These are phyloP conservation scores for Myriosclerotinia curreyana DNA, from an alignment of 2,329 filamentous ascomycete genomes.

Conservation along the genomic window DNA sequence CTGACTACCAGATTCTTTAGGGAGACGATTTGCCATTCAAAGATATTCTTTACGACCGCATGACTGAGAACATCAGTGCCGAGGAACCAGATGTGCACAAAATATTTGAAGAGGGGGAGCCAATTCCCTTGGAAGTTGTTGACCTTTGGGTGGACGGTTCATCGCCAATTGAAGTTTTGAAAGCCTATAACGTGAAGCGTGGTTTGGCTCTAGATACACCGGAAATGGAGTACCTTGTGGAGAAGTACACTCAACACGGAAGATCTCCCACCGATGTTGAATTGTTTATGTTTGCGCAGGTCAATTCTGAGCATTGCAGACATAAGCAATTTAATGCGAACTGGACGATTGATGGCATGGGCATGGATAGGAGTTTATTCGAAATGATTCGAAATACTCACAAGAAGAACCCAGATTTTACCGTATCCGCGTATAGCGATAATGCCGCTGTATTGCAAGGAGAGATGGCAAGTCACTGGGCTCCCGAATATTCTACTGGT, in stretches of 20 bases:
- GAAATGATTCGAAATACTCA: slow-evolving; percentile 97
- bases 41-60: slow-evolving; percentile 83
- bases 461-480: slow-evolving; percentile 73
- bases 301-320: slow-evolving; percentile 89
- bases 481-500: slow-evolving; percentile 79
- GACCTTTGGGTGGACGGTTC: slow-evolving; percentile 65
- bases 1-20: neutral
- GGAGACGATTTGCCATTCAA: slow-evolving; percentile 54
- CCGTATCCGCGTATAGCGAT: slow-evolving; percentile 95
- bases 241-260: slow-evolving; percentile 65
- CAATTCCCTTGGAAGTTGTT: slow-evolving; percentile 67
- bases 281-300: slow-evolving; percentile 98
- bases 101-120: slow-evolving; percentile 73
- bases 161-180: slow-evolving; percentile 67
- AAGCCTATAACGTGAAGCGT: slow-evolving; percentile 77
- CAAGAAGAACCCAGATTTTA: slow-evolving; percentile 72
- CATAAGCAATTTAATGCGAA: slow-evolving; percentile 92
- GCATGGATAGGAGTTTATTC: slow-evolving; percentile 79
- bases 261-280: slow-evolving; percentile 76
- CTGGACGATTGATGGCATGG: slow-evolving; percentile 88
- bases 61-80: slow-evolving; percentile 81
- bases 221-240: slow-evolving; percentile 93
- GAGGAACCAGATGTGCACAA: slow-evolving; percentile 64
- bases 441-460: slow-evolving; percentile 92
- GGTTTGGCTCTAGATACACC: slow-evolving; percentile 83